A percentile compares a stretch with the other conserved stretches of the same genome.
Evolutionary conservation across 2,329 filamentous ascomycete species (phyloP).

Genomic region (Nothopassalora personata): DNA sequence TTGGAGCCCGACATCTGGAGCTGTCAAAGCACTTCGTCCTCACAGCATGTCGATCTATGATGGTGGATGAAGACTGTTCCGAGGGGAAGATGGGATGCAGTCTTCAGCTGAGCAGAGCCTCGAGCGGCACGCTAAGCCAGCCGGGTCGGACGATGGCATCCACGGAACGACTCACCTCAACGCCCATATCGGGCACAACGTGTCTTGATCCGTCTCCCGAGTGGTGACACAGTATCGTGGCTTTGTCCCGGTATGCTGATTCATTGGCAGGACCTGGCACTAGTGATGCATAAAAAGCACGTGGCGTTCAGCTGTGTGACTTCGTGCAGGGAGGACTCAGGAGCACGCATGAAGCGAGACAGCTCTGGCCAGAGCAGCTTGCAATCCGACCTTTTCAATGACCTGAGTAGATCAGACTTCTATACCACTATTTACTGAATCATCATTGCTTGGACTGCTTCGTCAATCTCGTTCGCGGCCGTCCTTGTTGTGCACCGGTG

Average conservation of each 20-base stretch:
- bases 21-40: neutral
- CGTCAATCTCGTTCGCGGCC: no score
- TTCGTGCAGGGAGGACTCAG: neutral
- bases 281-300: neutral
- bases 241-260: neutral
- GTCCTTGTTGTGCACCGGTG: no score
- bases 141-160: neutral
- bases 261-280: neutral
- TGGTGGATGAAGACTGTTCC: neutral
- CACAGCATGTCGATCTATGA: constrained; percentile 1
- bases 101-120: neutral
- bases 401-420: no score
- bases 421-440: no score
- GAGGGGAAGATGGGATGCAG: neutral
- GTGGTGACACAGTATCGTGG: neutral
- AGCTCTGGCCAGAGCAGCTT: neutral
- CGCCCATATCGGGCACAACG: neutral
- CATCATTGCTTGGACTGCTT: no score
- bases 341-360: neutral
- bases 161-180: neutral
- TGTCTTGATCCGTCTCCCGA: neutral
- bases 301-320: neutral
- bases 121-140: neutral
- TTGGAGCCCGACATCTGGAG: constrained; percentile 8
- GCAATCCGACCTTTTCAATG: no score